phyloP scores from a whole-genome alignment of 2,329 filamentous ascomycete species.

The Botrytis cinerea region DNA sequence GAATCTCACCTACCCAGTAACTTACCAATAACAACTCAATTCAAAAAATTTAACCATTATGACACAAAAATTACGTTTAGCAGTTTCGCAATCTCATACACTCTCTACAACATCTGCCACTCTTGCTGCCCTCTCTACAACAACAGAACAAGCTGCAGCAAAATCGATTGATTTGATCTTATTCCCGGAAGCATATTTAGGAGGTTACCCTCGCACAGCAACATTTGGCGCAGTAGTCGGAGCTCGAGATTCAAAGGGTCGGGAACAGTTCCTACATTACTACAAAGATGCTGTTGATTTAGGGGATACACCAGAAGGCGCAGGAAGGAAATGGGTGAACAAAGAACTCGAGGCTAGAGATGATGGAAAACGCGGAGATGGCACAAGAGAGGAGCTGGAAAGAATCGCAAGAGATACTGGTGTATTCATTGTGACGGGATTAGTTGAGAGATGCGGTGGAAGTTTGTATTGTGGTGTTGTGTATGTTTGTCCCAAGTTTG shows the following conservation, averaged over 20 bases:
- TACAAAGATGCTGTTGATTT: slow-evolving; percentile 79
- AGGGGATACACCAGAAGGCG: slow-evolving; percentile 73
- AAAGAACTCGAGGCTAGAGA: slow-evolving; percentile 56
- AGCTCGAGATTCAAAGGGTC: slow-evolving; percentile 64
- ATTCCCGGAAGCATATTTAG: slow-evolving; percentile 89
- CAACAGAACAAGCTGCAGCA: slow-evolving; percentile 63
- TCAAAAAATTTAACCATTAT: slow-evolving; percentile 23
- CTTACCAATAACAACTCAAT: not conserved
- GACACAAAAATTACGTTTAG: slow-evolving; percentile 36
- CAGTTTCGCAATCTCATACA: slow-evolving; percentile 55
- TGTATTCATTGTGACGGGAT: slow-evolving; percentile 77
- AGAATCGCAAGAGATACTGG: slow-evolving; percentile 72
- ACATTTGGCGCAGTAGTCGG: slow-evolving; percentile 77
- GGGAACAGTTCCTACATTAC: slow-evolving; percentile 81
- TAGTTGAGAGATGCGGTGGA: slow-evolving; percentile 78
- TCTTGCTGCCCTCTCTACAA: slow-evolving; percentile 63
- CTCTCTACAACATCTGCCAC: slow-evolving; percentile 55
- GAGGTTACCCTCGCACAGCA: slow-evolving; percentile 84
- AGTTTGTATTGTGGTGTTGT: slow-evolving; percentile 82
- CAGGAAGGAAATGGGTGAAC: slow-evolving; percentile 70
- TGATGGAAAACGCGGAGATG: slow-evolving; percentile 61
- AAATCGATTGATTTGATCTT: slow-evolving; percentile 67
- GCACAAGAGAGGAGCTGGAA: slow-evolving; percentile 80
- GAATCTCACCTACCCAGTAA: not conserved
- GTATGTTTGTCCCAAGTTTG: slow-evolving; percentile 75